Base-by-base conservation (phyloP, 805 yeast species). In the Saccharomyces paradoxus region DNA sequence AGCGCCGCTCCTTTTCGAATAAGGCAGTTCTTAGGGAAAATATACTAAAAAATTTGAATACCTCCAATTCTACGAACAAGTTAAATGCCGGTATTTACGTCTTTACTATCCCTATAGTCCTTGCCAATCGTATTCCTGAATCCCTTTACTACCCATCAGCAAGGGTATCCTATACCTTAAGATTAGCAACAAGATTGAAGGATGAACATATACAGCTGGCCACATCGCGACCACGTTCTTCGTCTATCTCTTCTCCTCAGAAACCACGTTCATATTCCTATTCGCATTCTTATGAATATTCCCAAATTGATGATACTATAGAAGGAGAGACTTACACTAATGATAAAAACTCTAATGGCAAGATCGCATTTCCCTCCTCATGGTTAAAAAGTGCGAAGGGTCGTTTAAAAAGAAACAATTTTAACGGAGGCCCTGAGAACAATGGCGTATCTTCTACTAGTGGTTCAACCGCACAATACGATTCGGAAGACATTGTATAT, bases 101-200 rank as follows among this genome's bases (percentile, higher is more conserved):
- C 2, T 87, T 84, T 62, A 65, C 84, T 21, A 66, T 86, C 5
- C 92, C 94, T 0, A 71, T 83, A 0, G 67, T 81, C 5, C 77
- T 85, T 52, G 86, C 89, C 0, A 74, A 80, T 27, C 77, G 76
- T 54, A 78, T 84, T 1, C 87, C 92, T 0, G 88, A 87, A 52
- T 49, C 61, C 3, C 73, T 51, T 41, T 74, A 53, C 54, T 68
- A 50, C 64, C 80, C 59, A 55, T 74, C 56, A 61, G 79, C 66
- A 13, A 57, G 64, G 47, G 64, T 67, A 24, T 60, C 58, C 48
- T 61, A 65, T 51, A 53, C 56, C 26, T 47, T 62, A 21, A 56
- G 63, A 49, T 22, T 62, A 26, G 65, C 58, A 3, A 50, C 55
- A n/a, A 22, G 13, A 32, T 31, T 37, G 24, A 21, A 37, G 13